phyloP scores from a whole-genome alignment of 257 asterid genomes.

The Cruciata laevipes region DNA sequence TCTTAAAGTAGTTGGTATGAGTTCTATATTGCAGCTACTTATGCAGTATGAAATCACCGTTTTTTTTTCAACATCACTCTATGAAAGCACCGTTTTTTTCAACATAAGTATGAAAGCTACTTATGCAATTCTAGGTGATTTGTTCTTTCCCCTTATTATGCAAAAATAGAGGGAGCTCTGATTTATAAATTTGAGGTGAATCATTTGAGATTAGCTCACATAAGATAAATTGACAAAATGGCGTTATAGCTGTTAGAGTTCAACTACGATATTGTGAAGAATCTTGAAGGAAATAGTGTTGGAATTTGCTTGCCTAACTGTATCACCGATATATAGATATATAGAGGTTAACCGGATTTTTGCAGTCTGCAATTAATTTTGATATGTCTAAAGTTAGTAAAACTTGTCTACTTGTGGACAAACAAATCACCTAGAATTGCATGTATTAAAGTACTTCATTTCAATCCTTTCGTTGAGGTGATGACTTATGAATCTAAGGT shows the following conservation, averaged over 20 bases:
- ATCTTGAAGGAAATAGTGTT: too few species aligned
- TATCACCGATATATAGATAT: neutral
- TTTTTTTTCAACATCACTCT: neutral
- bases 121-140: too few species aligned
- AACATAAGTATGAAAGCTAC: too few species aligned
- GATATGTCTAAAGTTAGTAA: neutral
- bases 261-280: neutral
- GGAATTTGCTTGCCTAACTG: neutral
- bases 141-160: neutral
- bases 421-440: neutral
- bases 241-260: neutral
- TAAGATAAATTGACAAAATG: neutral
- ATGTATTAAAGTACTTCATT: neutral
- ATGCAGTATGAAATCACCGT: neutral
- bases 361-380: neutral
- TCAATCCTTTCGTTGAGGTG: neutral
- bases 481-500: neutral
- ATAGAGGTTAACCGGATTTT: neutral
- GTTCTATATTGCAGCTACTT: neutral
- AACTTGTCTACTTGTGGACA: neutral
- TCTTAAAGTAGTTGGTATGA: neutral
- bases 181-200: neutral
- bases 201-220: neutral
- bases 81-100: too few species aligned
- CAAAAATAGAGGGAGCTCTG: neutral